phyloP scores from a whole-genome alignment of 306 rosid genomes.

The Carpinus fangiana region DNA sequence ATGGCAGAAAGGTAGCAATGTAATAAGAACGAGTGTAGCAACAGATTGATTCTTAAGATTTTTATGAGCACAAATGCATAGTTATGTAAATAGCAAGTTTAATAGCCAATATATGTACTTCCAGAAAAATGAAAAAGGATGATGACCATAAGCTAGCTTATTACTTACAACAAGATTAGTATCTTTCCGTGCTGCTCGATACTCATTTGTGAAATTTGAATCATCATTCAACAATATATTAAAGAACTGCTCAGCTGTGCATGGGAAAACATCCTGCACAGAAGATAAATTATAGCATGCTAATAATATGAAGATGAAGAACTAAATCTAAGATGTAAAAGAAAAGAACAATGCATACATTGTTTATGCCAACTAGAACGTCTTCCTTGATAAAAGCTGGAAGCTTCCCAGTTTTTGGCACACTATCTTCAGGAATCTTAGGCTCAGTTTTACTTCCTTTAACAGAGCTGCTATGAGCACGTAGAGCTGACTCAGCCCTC shows the following conservation, averaged over 20 bases:
- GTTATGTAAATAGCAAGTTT: not conserved
- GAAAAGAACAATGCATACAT: slow-evolving; percentile 49
- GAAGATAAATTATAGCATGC: slow-evolving; percentile 35
- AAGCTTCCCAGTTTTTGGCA: slow-evolving; percentile 53
- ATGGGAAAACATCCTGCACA: slow-evolving; percentile 75
- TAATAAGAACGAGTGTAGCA: not conserved
- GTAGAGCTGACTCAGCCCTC: slow-evolving; percentile 85
- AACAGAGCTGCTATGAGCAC: slow-evolving; percentile 96
- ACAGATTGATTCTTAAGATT: not conserved
- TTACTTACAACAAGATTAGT: slow-evolving; percentile 85
- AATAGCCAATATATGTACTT: not conserved
- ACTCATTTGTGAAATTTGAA: slow-evolving; percentile 64
- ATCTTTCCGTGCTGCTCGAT: slow-evolving; percentile 75
- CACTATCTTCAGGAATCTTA: slow-evolving; percentile 53
- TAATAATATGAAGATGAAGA: slow-evolving; percentile 17
- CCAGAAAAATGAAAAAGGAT: not conserved
- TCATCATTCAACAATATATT: slow-evolving; percentile 60
- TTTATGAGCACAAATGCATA: not conserved
- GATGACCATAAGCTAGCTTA: slow-evolving; percentile 23
- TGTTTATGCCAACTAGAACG: slow-evolving; percentile 64
- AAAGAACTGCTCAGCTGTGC: slow-evolving; percentile 80
- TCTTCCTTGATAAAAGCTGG: slow-evolving; percentile 80
- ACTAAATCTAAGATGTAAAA: slow-evolving; percentile 13
- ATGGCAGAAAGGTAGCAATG: not conserved
- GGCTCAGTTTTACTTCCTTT: slow-evolving; percentile 48